These are phyloP conservation scores for Microbotryomycetes sp. DNA, from an alignment of 1,284 basidiomycete genomes.

Conservation along the genomic window DNA sequence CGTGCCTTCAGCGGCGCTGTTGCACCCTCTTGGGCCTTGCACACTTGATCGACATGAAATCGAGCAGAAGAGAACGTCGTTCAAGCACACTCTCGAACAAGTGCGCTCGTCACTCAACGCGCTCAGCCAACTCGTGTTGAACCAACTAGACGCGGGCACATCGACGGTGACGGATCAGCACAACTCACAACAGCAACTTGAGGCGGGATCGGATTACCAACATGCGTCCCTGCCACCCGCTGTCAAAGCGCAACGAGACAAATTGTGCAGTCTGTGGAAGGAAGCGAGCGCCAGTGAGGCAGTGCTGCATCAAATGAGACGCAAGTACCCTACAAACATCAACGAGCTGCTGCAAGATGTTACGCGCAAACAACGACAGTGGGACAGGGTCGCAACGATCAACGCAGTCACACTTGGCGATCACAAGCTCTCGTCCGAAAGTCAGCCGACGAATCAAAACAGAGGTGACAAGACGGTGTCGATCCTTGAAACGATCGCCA, in stretches of 20 bases:
- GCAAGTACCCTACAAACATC: not conserved
- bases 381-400: not conserved
- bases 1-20: not conserved
- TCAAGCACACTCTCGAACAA: not conserved
- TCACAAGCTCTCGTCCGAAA: too few relatives aligned
- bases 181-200: not conserved
- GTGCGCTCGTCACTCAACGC: not conserved
- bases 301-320: not conserved
- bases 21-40: not conserved
- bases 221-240: not conserved
- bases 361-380: not conserved
- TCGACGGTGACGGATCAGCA: too few relatives aligned
- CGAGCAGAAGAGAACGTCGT: not conserved
- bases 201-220: not conserved
- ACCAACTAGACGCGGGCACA: not conserved
- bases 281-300: not conserved
- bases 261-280: not conserved
- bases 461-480: not conserved
- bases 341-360: not conserved
- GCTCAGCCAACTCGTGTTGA: not conserved
- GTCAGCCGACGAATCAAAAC: not conserved
- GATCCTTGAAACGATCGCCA: not conserved
- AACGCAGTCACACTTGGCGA: not conserved
- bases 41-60: not conserved
- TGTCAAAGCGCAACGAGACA: not conserved